These are phyloP conservation scores for Termitomyces sp. DNA, from an alignment of 768 basidiomycete genomes.

Conservation along the genomic window DNA sequence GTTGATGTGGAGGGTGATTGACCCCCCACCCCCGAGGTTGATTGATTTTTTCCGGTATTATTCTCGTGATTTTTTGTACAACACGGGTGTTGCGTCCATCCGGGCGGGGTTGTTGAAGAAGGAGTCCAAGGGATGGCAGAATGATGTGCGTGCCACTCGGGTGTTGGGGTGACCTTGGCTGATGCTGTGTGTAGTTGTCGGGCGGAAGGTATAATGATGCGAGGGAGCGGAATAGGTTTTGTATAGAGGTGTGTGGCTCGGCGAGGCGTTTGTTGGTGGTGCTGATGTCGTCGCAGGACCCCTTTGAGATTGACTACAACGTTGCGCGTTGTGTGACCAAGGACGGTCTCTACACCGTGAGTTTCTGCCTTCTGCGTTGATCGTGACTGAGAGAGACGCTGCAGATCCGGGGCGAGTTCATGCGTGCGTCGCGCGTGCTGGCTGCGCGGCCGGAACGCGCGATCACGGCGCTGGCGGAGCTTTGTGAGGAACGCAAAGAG, in stretches of 20 bases:
- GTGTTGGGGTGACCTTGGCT: neutral
- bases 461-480: slow-evolving; percentile 74
- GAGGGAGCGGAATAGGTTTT: slow-evolving; percentile 89
- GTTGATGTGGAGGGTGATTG: neutral
- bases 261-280: too few relatives aligned
- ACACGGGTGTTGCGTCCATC: slow-evolving; percentile 87
- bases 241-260: slow-evolving; percentile 68
- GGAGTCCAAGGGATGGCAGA: slow-evolving; percentile 91
- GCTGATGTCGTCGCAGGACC: slow-evolving; percentile 62
- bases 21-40: slow-evolving; percentile 44
- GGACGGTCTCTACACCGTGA: slow-evolving; percentile 91
- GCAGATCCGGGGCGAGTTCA: slow-evolving; percentile 97
- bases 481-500: slow-evolving; percentile 85
- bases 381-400: neutral
- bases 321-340: slow-evolving; percentile 95
- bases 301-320: slow-evolving; percentile 95
- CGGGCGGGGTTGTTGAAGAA: slow-evolving; percentile 86
- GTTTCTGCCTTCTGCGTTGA: slow-evolving; percentile 15
- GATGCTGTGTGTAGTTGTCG: slow-evolving; percentile 32
- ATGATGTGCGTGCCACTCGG: slow-evolving; percentile 58
- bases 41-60: slow-evolving; percentile 98
- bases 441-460: slow-evolving; percentile 75
- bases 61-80: slow-evolving; percentile 89
- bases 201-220: slow-evolving; percentile 55
- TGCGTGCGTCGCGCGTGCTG: slow-evolving; percentile 89